Conservation (phyloP, 2,329 filamentous ascomycete species). For the Coniochaeta hoffmannii region DNA sequence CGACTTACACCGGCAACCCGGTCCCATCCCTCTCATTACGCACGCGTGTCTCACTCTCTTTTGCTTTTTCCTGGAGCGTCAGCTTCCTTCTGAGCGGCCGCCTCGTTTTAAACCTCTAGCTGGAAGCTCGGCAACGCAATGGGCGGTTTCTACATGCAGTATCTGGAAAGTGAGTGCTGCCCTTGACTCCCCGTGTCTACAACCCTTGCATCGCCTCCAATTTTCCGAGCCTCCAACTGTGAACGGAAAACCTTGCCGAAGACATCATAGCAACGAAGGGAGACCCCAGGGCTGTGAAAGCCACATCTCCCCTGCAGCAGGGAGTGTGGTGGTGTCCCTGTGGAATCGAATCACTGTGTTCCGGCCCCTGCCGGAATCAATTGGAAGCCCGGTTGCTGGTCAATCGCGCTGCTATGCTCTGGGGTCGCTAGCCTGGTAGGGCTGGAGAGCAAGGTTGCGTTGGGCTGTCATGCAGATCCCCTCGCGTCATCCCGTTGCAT, state of each 20-base stretch:
- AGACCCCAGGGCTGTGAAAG: background rate
- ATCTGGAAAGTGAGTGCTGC: conserved; percentile 61
- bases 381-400: background rate
- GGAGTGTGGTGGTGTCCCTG: background rate
- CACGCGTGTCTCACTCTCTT: conserved; percentile 17
- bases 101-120: conserved; percentile 1
- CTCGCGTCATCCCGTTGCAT: conserved; percentile 15
- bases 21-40: background rate
- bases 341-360: background rate
- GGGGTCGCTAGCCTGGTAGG: conserved; percentile 11
- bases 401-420: background rate
- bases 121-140: conserved; percentile 28
- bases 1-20: conserved; percentile 20
- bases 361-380: background rate
- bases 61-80: conserved; percentile 6
- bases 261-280: background rate
- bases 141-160: conserved; percentile 65
- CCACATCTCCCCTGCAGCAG: background rate
- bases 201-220: background rate
- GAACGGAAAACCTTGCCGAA: background rate
- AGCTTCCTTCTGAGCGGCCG: background rate
- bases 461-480: conserved; percentile 27
- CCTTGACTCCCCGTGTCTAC: background rate
- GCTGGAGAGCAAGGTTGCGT: conserved; percentile 22
- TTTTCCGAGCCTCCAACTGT: background rate